Conservation (phyloP, 768 basidiomycete species). For the Tylopilus sp. region DNA sequence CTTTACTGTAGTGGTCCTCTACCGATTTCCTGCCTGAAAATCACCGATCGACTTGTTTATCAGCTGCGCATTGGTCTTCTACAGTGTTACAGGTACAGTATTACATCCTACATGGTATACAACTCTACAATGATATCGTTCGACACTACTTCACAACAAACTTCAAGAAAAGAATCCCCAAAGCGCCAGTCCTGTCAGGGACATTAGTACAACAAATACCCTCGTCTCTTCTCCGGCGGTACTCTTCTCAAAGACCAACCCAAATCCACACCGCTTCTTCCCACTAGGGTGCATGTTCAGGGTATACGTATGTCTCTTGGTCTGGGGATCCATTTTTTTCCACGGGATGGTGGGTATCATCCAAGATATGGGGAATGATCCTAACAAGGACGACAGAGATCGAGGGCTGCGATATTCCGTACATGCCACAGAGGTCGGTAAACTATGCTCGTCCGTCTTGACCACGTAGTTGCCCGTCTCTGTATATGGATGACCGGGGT, state of each 20-base stretch:
- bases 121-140: neutral
- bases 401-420: slow-evolving; percentile 41
- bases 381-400: slow-evolving; percentile 29
- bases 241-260: slow-evolving; percentile 53
- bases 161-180: slow-evolving; percentile 32
- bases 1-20: no score
- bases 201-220: slow-evolving; percentile 23
- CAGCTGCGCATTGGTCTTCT: no score
- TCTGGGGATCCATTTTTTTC: slow-evolving; percentile 33
- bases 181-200: slow-evolving; percentile 28
- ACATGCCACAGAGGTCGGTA: slow-evolving; percentile 53
- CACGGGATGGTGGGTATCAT: slow-evolving; percentile 20
- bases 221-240: slow-evolving; percentile 66
- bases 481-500: slow-evolving; percentile 24
- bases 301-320: slow-evolving; percentile 22
- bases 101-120: neutral
- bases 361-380: slow-evolving; percentile 21
- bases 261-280: slow-evolving; percentile 39
- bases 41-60: no score
- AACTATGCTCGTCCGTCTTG: slow-evolving; percentile 57
- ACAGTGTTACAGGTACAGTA: neutral
- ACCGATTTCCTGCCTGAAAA: no score
- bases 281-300: slow-evolving; percentile 33
- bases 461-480: slow-evolving; percentile 56
- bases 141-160: neutral